Base-by-base conservation (phyloP, 108 stramenopile species). In the Skeletonema marinoi region DNA sequence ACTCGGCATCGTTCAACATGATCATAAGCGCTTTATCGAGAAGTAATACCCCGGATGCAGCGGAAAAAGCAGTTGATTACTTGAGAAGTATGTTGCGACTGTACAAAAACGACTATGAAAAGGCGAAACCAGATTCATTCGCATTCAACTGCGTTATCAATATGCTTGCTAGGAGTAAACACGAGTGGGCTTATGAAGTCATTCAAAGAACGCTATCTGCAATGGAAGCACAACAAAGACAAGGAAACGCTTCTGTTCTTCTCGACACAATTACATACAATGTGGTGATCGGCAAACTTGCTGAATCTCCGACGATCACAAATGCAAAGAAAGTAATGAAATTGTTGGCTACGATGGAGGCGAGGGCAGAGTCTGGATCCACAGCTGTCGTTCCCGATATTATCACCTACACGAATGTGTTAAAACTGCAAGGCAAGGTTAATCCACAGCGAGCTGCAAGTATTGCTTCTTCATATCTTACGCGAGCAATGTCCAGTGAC, bases 181-280 rank as follows among this genome's bases (percentile, higher is more conserved):
- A 71, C 46, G 70, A 75, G 1, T 75, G 74, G 74, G 81, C 74
- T 25, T 70, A 75, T 65, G 66, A 75, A 38, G 66, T 72, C 16
- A 82, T 82, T 31, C 70, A 82, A 51, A 71, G 62, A 31, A 82
- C 81, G 13, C 32, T 82, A 12, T 66, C 71, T 64, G 69, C 81
- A 39, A 82, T 82, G 81, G 81, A 75, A 41, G 75, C 46, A 50
- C 81, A 82, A 54, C 54, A 67, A 44, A 69, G 39, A 32, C 32
- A 58, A 1, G 81, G 77, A 3, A 85, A 85, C 30, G 29, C 67
- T 3, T 39, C 56, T 17, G 79, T 86, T 4, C 25, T 77, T 65
- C 85, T 85, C 33, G 87, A 88, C 65, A 83, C 85, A 48, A 80
- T 80, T 39, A 81, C 79, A 9, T 88, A 88, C 71, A 88, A 88